Base-by-base conservation (phyloP, 1,284 basidiomycete species). In the Malassezia furfur region DNA sequence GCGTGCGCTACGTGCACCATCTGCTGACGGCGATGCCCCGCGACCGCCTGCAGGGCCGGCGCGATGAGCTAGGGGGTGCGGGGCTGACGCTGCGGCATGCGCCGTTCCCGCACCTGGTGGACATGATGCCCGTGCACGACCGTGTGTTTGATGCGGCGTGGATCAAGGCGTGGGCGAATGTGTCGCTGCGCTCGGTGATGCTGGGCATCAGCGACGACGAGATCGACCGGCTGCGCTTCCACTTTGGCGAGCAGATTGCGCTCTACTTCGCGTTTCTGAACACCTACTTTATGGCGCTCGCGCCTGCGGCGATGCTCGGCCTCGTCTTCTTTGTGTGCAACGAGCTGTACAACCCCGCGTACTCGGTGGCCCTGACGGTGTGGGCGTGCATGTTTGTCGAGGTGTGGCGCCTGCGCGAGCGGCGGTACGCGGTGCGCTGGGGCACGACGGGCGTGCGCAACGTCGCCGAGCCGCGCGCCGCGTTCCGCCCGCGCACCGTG, bases 221-320 rank as follows among this genome's bases (percentile, higher is more conserved):
- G 30, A 62, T 74, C 30, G 72, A 73, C 39, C 60, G 61, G 25
- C 58, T 74, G 32, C 62, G 71, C 14, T 61, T 61, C 43, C 67
- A 74, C 41, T 69, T 72, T 41, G 72, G 72, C n/a, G 72, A 70
- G 41, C 59, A 72, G n/a, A 54, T 73, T 11, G 72, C 70, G 21
- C 53, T 74, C 15, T 74, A 74, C 60, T 74, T 73, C 61, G 70
- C 62, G 31, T 74, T 72, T 47, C 61, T 74, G 47, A 65, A 66
- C 57, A 66, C 38, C 48, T 74, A 74, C 60, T 72, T 69, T 32
- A 61, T 60, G 43, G 59, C 69, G 11, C 57, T 73, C 2, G 60
- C 60, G 1, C 67, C 69, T 0, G 52, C 65, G 9, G 68, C 71
- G 1, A 31, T 63, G 15, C 48, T 67, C 10, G 72, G 68, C 0